Percentiles rank a stretch among this genome's conserved stretches.
These are phyloP conservation scores for Garcia nutans DNA, from an alignment of 345 rosid genomes.

Conservation along the genomic window DNA sequence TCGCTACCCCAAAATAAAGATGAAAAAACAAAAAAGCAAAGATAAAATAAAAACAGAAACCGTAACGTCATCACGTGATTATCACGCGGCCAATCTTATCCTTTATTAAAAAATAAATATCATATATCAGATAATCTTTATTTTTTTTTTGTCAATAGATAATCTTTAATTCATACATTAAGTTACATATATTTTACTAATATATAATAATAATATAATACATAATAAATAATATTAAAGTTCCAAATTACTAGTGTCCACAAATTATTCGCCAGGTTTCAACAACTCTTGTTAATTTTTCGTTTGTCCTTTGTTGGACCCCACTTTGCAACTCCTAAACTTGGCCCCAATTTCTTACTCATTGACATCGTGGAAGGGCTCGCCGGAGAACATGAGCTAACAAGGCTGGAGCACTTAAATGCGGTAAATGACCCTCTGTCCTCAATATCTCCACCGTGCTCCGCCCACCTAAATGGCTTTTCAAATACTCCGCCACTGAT, in stretches of 20 bases:
- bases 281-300: conserved; percentile 12
- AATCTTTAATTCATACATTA: background rate
- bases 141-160: too few species aligned
- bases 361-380: conserved; percentile 53
- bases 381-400: conserved; percentile 63
- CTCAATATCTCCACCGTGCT: conserved; percentile 57
- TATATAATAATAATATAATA: too few species aligned
- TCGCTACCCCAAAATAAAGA: too few species aligned
- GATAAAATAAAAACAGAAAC: too few species aligned
- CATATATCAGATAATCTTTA: background rate
- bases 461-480: conserved; percentile 63
- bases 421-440: conserved; percentile 88
- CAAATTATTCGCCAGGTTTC: conserved; percentile 37
- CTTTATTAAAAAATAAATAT: background rate
- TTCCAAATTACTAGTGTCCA: conserved; percentile 29
- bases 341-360: background rate
- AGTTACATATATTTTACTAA: too few species aligned
- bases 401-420: conserved; percentile 67
- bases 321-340: conserved; percentile 7
- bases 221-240: too few species aligned
- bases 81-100: conserved; percentile 45
- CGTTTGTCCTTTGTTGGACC: background rate
- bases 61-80: background rate
- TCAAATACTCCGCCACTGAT: conserved; percentile 63
- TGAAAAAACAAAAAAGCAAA: too few species aligned